Percentiles rank a stretch among this genome's conserved stretches.
Evolutionary conservation across 208 protist species (phyloP).

Genomic region (Phytomonas serpens): DNA sequence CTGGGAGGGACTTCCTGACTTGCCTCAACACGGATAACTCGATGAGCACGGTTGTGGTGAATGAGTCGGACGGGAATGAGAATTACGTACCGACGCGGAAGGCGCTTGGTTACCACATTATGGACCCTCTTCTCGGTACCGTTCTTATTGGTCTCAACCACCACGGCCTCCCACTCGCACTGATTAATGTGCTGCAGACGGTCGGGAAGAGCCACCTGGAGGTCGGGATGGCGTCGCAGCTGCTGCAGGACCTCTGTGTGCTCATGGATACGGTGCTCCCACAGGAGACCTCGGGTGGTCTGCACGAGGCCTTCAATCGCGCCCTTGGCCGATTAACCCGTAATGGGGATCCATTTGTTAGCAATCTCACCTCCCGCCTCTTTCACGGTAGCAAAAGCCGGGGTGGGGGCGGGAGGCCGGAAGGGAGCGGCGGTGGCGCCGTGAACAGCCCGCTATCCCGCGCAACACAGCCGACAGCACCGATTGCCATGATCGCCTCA

Average conservation of each 20-base stretch:
- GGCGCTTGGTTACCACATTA: conserved; percentile 76
- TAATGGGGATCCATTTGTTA: conserved; percentile 56
- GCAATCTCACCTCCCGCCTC: conserved; percentile 9
- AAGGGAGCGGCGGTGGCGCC: conserved; percentile 9
- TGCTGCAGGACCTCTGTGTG: conserved; percentile 79
- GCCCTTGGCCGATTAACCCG: conserved; percentile 55
- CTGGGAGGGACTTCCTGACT: neutral
- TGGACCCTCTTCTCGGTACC: conserved; percentile 69
- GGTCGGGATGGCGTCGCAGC: conserved; percentile 40
- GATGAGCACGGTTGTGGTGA: conserved; percentile 1
- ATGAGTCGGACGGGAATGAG: conserved; percentile 15
- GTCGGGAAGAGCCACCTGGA: conserved; percentile 32
- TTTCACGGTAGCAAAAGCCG: conserved; percentile 7
- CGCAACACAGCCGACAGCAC: conserved; percentile 21
- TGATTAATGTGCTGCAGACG: conserved; percentile 59
- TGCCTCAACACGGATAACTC: neutral
- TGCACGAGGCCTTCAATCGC: conserved; percentile 75
- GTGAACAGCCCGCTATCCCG: conserved; percentile 16
- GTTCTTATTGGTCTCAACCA: conserved; percentile 65
- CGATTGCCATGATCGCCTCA: conserved; percentile 22
- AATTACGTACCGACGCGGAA: conserved; percentile 63
- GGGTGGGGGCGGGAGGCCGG: conserved; percentile 7
- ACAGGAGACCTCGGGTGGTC: conserved; percentile 43
- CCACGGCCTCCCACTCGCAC: conserved; percentile 77
- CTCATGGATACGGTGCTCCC: conserved; percentile 86